Evolutionary conservation across 1,284 basidiomycete genomes (phyloP), one percentile per base, ranked within the genome.

Genomic region (Leucoagaricus sp.): DNA sequence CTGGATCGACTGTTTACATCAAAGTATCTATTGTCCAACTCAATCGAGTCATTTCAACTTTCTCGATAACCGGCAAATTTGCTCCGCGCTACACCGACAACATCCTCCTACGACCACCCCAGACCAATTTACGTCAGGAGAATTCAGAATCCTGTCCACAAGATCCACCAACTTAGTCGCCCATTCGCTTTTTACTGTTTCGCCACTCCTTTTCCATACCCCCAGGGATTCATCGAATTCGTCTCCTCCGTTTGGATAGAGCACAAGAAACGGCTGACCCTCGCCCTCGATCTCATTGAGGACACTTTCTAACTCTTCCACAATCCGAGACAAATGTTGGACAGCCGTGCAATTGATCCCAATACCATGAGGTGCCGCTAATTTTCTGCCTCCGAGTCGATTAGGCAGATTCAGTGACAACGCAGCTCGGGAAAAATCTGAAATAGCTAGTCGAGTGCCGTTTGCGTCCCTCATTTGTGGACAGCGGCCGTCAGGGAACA

Each of bases 311-410:
- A 78, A 69, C 33, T 77, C 68, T 3, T 58, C 60, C 31, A 78
- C 58, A 15, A 86, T 63, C 2, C 55, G 53, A 1, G 65, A 63
- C 8, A 84, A 61, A 58, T 75, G 68, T 42, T 75, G 64, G 47
- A 75, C 53, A 40, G 73, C 65, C 49, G 88, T 89, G 69, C 90
- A 94, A 68, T 94, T 93, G 62, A 92, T 80, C 0, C 89, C 90
- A 66, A 65, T 57, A 4, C 56, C 61, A 46, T 60, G 57, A 31
- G 68, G 67, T 10, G 57, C 41, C 3, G 58, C 53, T 10, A 45
- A 17, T 13, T 29, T 25, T 38, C 28, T 19, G 17, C 23, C 54
- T 44, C 29, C 28, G 12, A 1, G 29, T 29, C 10, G 10, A 12
- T 40, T 23, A 50, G 33, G 49, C 55, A 44, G 4, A 38, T 31